Evolutionary conservation across 441 rosid genomes (phyloP).

Genomic region (Pelargonium australe): DNA sequence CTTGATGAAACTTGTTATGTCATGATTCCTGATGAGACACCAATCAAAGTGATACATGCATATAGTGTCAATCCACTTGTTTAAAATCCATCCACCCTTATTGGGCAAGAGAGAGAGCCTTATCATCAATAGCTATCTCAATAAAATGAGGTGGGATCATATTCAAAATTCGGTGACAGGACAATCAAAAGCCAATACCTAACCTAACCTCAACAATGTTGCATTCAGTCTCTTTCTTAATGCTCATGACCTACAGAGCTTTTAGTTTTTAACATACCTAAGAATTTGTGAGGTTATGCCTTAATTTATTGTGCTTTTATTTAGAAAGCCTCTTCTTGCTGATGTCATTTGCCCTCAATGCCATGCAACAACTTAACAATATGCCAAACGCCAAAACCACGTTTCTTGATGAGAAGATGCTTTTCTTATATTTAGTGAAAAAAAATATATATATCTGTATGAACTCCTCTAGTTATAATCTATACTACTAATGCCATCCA

Average conservation of each 20-base stretch:
- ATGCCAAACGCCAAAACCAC: not conserved
- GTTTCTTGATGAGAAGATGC: not conserved
- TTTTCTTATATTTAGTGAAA: not conserved
- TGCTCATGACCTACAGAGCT: not conserved
- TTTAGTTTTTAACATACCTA: not conserved
- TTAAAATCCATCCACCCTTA: constrained; percentile 1
- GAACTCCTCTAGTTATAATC: too few relatives aligned
- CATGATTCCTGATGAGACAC: too few relatives aligned
- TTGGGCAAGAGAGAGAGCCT: constrained; percentile 1
- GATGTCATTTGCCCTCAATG: not conserved
- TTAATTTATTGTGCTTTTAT: not conserved
- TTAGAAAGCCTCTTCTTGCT: not conserved
- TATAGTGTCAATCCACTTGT: not conserved
- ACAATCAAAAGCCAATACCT: too few relatives aligned
- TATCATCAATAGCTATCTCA: not conserved
- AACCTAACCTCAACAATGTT: constrained; percentile 5
- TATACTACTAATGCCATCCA: too few relatives aligned
- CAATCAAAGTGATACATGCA: too few relatives aligned
- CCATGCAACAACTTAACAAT: constrained; percentile 2
- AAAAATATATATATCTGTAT: too few relatives aligned
- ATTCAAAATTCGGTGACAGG: too few relatives aligned
- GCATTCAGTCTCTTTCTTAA: not conserved
- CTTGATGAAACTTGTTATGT: too few relatives aligned
- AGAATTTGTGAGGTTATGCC: not conserved
- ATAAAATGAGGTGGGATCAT: constrained; percentile 1